Conservation (phyloP, 169 alveolate species). For the Eimeria brunetti region DNA sequence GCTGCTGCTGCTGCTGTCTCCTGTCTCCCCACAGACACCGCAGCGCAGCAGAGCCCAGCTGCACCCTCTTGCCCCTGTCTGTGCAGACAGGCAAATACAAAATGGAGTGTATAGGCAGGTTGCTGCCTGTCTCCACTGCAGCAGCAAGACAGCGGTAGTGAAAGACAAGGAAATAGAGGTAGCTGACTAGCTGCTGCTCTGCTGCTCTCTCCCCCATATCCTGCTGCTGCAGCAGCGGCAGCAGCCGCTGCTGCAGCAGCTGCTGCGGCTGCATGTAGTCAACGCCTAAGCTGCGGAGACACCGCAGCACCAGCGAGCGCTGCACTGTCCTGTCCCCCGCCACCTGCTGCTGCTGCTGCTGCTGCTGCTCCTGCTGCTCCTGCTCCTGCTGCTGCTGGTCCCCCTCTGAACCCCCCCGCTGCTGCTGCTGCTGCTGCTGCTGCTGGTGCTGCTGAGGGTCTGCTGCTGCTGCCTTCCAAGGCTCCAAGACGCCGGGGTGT, state of each 20-base stretch:
- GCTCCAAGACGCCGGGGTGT: constrained; percentile 44
- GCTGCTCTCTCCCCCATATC: background rate
- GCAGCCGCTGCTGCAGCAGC: constrained; percentile 49
- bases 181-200: constrained; percentile 33
- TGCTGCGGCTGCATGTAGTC: constrained; percentile 57
- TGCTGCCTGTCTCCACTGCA: background rate
- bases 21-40: constrained; percentile 1
- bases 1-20: background rate
- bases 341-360: constrained; percentile 16
- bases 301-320: constrained; percentile 48
- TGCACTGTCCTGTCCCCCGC: background rate
- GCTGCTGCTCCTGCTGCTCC: background rate
- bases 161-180: constrained; percentile 25
- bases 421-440: background rate
- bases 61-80: background rate
- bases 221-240: constrained; percentile 25
- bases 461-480: background rate
- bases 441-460: background rate
- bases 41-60: constrained; percentile 12
- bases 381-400: background rate
- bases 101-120: background rate
- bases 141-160: constrained; percentile 34
- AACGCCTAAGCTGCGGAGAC: constrained; percentile 40
- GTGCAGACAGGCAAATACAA: constrained; percentile 32
- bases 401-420: background rate